Evolutionary conservation across 768 basidiomycete species (phyloP), one percentile per base, ranked within the genome.

Genomic region (Termitomyces sp.): DNA sequence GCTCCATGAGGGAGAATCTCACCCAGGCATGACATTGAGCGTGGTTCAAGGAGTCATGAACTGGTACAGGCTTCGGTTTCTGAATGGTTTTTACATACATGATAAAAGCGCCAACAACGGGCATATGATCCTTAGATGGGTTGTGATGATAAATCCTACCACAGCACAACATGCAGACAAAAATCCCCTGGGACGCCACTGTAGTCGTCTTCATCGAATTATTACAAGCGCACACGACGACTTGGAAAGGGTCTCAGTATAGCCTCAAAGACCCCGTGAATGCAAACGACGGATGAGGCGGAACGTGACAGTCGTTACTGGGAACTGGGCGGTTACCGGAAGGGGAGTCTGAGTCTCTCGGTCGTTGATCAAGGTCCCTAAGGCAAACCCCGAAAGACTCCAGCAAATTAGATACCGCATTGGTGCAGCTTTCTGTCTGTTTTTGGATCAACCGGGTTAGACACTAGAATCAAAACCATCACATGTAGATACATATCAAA

Each of bases 191-290:
- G 63, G 88, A 91, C n/a, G 84, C 83, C 84, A 87, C 84, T 56
- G 81, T 82, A 25, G 77, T 67, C 3, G 84, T 88, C 41, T 82
- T 80, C 30, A 85, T 66, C 59, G 92, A 66, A 63, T 81, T 82
- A 51, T 83, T 76, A 56, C 81, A 76, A 11, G 88, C 83, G 64
- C 80, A 80, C 10, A 92, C 75, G 42, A 92, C 76, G 23, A 85
- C 80, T 55, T 88, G 85, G 19, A 92, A 80, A 5, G 91, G 88
- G 60, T 78, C 85, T 59, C 90, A 86, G 67, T 92, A 94, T 16
- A 91, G 72, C n/a, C 88, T 84, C 63, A 93, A 71, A n/a, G 89
- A 87, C 11, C 93, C 92, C 7, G 94, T 75, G 9, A 89, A 85
- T 2, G 88, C 77, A 9, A 85, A 79, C 12, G 90, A 85, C 1